These are phyloP conservation scores for Citrus sinensis DNA, from an alignment of 345 rosid genomes.

Conservation along the genomic window DVS_A1.0 CM039161.1:346501-347000, in stretches of 20 bases:
- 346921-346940: constrained; percentile 59
- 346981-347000: background rate
- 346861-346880: constrained; percentile 75
- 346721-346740: constrained; percentile 83
- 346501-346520: constrained; percentile 78
- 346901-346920: constrained; percentile 44
- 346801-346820: constrained; percentile 68
- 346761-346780: constrained; percentile 87
- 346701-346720: constrained; percentile 94
- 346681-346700: constrained; percentile 76
- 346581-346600: constrained; percentile 93
- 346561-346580: constrained; percentile 94
- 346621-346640: constrained; percentile 90
- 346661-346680: constrained; percentile 83
- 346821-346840: constrained; percentile 79
- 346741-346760: constrained; percentile 82
- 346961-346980: background rate
- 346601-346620: constrained; percentile 96
- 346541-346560: constrained; percentile 91
- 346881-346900: constrained; percentile 87
- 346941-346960: constrained; percentile 64
- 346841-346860: constrained; percentile 84
- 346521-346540: constrained; percentile 90
- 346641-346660: constrained; percentile 98
- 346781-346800: constrained; percentile 64